Evolutionary conservation across 345 rosid species (phyloP), one percentile per base, ranked within the genome.

Genomic region (Crucihimalaya himalaica): DNA sequence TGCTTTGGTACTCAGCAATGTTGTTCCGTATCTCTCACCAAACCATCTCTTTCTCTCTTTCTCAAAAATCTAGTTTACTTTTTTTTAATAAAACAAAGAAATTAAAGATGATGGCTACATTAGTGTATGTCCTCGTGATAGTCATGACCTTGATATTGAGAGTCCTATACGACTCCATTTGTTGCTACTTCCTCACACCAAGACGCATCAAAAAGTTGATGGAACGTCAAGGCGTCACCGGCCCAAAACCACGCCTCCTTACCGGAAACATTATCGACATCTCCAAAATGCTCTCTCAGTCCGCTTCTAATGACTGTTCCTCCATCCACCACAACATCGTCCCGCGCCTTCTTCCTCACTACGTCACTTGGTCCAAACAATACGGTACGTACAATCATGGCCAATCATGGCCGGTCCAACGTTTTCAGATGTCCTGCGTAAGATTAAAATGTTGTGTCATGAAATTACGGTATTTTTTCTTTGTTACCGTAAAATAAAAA

Each of bases 221-320:
- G 98, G 88, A 76, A 63, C 82, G 76, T 80, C 99, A 95, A 86
- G 99, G 96, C 0, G 92, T 95, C 73, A 84, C 81, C 79, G 99
- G 99, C 39, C 99, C 99, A 6, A 78, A 77, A 18, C 92, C 98
- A 21, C 83, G 87, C 35, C 84, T 80, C 48, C 80, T 95, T 9
- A 83, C 86, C 23, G 98, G 98, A 19, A 92, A 95, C 91, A 83
- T 95, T 71, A 29, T 75, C n/a, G 94, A 92, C 29, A 79, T 89
- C 78, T 75, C 88, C 51, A 46, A 85, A n/a, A 81, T 92, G 18
- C 75, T 89, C 52, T 81, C 97, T 40, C 71, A 81, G 12, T 82
- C 99, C 1, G 79, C 90, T 76, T 78, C 97, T 60, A 56, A 61
- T 3, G 92, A 88, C 71, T 83, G 86, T 84, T 83, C 84, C 27